Evolutionary conservation across 2,329 filamentous ascomycete species (phyloP).

Genomic region (Fusarium continuum): DNA sequence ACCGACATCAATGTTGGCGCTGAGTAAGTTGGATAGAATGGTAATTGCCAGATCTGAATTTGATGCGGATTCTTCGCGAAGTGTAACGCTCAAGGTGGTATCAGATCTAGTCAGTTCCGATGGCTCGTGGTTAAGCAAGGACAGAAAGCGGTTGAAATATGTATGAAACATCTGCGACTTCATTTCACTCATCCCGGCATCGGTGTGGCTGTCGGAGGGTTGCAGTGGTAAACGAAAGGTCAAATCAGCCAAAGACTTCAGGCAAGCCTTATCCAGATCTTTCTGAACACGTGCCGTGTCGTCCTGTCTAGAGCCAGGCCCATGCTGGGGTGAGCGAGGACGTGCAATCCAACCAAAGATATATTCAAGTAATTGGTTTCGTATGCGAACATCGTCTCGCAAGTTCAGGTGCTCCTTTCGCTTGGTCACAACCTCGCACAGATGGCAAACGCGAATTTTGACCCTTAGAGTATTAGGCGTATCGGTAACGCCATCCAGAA

Average conservation of each 20-base stretch:
- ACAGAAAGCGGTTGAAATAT: slow-evolving; percentile 76
- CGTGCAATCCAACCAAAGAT: slow-evolving; percentile 75
- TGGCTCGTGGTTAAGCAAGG: slow-evolving; percentile 68
- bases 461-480: slow-evolving; percentile 66
- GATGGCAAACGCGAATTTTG: slow-evolving; percentile 74
- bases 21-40: slow-evolving; percentile 74
- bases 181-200: slow-evolving; percentile 72
- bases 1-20: slow-evolving; percentile 76
- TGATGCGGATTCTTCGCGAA: slow-evolving; percentile 63
- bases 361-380: slow-evolving; percentile 74
- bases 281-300: slow-evolving; percentile 67
- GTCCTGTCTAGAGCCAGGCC: slow-evolving; percentile 60
- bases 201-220: slow-evolving; percentile 70
- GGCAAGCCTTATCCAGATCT: slow-evolving; percentile 72
- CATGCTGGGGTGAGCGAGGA: slow-evolving; percentile 61
- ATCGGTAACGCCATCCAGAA: slow-evolving; percentile 67
- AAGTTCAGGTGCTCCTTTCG: slow-evolving; percentile 75
- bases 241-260: slow-evolving; percentile 71
- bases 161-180: slow-evolving; percentile 77
- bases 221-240: slow-evolving; percentile 74
- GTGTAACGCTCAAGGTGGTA: slow-evolving; percentile 45
- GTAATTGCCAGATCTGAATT: slow-evolving; percentile 72
- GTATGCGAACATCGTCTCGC: slow-evolving; percentile 73
- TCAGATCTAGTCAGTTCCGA: slow-evolving; percentile 50
- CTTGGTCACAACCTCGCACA: slow-evolving; percentile 71